These are phyloP conservation scores for Leccinellum luteum DNA, from an alignment of 768 basidiomycete genomes.

Conservation along the genomic window DNA sequence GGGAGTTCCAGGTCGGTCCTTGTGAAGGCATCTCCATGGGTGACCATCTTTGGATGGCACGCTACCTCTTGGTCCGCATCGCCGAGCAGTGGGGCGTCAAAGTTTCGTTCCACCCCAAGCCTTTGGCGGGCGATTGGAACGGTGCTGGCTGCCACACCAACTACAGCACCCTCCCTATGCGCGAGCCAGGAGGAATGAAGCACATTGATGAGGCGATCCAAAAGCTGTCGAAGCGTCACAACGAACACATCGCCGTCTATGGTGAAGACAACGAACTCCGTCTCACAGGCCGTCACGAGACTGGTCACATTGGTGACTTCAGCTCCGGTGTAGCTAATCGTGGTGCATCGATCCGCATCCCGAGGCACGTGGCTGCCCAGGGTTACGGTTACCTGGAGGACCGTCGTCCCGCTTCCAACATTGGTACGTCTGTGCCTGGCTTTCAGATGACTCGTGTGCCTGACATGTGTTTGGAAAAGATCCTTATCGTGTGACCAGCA, in stretches of 20 bases:
- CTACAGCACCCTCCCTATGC: slow-evolving; percentile 93
- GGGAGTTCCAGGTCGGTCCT: slow-evolving; percentile 99
- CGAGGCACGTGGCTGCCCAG: slow-evolving; percentile 87
- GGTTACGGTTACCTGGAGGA: slow-evolving; percentile 97
- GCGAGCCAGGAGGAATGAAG: slow-evolving; percentile 92
- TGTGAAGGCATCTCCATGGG: slow-evolving; percentile 98
- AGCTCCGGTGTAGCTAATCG: slow-evolving; percentile 96
- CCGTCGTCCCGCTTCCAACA: slow-evolving; percentile 96
- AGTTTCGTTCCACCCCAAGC: slow-evolving; percentile 99
- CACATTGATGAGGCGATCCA: slow-evolving; percentile 89
- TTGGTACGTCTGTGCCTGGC: slow-evolving; percentile 55
- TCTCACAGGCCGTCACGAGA: slow-evolving; percentile 96
- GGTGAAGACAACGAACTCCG: slow-evolving; percentile 97
- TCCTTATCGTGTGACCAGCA: slow-evolving; percentile 91
- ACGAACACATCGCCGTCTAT: slow-evolving; percentile 95
- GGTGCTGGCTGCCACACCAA: slow-evolving; percentile 99
- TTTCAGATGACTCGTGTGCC: background rate
- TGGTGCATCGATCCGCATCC: slow-evolving; percentile 95
- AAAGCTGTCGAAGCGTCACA: slow-evolving; percentile 87
- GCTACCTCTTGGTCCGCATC: slow-evolving; percentile 92
- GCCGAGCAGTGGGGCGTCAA: slow-evolving; percentile 98
- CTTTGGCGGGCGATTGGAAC: slow-evolving; percentile 97
- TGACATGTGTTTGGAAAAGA: slow-evolving; percentile 43
- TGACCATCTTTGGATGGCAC: slow-evolving; percentile 99
- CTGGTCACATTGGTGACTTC: slow-evolving; percentile 89